Base-by-base conservation (phyloP, 768 basidiomycete species). In the Neoboletus subvelutipes region DNA sequence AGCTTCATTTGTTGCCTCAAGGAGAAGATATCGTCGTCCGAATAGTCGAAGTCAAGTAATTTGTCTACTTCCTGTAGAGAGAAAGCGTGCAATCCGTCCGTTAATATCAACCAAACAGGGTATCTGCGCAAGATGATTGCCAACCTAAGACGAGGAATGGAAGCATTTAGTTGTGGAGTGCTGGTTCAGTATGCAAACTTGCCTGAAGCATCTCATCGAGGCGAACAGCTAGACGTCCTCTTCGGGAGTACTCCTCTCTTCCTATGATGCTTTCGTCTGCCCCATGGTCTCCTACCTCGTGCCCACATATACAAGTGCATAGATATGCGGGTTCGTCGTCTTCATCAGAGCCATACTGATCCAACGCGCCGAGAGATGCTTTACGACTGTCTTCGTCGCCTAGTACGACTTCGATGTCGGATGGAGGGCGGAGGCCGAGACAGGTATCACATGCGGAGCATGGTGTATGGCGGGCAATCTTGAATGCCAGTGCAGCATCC, bases 131-230 rank as follows among this genome's bases (percentile, higher is more conserved):
- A 65, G 55, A 47, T 28, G 52, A 59, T 57, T 63, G 50, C 70
- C 59, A 62, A 69, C 67, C 65, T 64, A 40, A 57, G 62, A 48
- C 47, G 45, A 37, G 45, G 45, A 45, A 65, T 51, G 36, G 56
- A 58, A 52, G 52, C 34, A n/a, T 45, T 65, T 39, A 65, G 62
- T 26, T 5, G 57, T 43, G 29, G 59, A 52, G 52, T 49, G 22
- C 50, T 37, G 20, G 17, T 33, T 54, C 17, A 20, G 36, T 10
- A 46, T 18, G 33, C 31, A 40, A 17, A 67, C 67, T 64, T 64
- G 91, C 93, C 81, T 92, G 82, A 46, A 94, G 74, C 53, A 90
- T 69, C 70, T 93, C 90, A 66, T 95, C 94, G 51, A 94, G 79
- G 55, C 88, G 82, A 50, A 87, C 82, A 4, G 91, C 92, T 12